Evolutionary conservation across 192 early-diverging fungal genomes (phyloP), one percentile per base, ranked within the genome.

Genomic region (Backusella liffmaniae): DNA sequence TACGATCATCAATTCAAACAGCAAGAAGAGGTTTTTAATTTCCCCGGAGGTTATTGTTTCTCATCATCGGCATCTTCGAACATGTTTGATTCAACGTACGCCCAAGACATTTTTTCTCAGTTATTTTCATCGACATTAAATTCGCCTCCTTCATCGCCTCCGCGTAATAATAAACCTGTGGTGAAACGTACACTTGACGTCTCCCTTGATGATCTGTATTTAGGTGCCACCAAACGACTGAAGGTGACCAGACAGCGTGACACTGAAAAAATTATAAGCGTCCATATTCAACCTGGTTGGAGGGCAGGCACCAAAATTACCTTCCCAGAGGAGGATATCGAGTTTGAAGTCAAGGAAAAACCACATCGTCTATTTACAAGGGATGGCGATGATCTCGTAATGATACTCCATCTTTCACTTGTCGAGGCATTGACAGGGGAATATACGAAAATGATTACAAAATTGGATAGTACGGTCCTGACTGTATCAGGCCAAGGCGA

Each of bases 271-370:
- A 85, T 97, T 6, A 84, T 99, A 12, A 87, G 85, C 56, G 85
- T 99, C 62, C 82, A 93, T 68, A 82, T 99, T 85, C 95, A 94
- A 80, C 92, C 96, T 15, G 98, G 98, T 0, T 96, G 97, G 96
- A 98, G 97, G 84, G 93, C 95, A 10, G 98, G 98, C 9, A 97
- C 98, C 73, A 99, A 98, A 84, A 91, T 99, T 80, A 90, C 91
- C 15, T 99, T 95, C 83, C 86, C 92, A 37, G 77, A 85, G 12
- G 96, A 98, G 78, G 97, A 98, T 77, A 91, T 99, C 74, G 98
- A 95, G 66, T 97, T 99, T 86, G 88, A 96, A 21, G 68, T 99
- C 26, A 93, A 97, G 78, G 94, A 98, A 80, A 97, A 96, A 82
- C 92, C 95, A 13, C 95, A 99, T 79, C 51, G 87, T 15, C 29